Base-by-base conservation (phyloP, 345 rosid species). In the Erysimum cheiranthoides region DNA sequence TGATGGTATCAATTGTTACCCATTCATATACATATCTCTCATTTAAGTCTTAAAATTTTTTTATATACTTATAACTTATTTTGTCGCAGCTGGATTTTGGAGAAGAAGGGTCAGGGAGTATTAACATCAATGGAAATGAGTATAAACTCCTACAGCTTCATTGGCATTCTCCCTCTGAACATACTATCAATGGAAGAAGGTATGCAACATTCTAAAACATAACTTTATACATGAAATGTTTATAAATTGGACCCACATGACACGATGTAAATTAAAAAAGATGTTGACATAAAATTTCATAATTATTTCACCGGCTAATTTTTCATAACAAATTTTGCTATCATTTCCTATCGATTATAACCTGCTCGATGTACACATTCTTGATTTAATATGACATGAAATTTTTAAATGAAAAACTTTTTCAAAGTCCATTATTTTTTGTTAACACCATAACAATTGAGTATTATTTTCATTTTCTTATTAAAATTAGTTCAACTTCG, bases 81-180 rank as follows among this genome's bases (percentile, higher is more conserved):
- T 52, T 45, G 10, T 43, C 0, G 12, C 65, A 71, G 66, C 4
- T 70, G 78, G 85, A 84, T 89, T 69, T 92, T 47, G 59, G 79
- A 60, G 86, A 80, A 57, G 86, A 76, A 56, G 58, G 70, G 0
- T 86, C 89, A 1, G 93, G 94, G 50, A 84, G 79, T 51, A 68
- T 90, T 35, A 31, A 57, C 66, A 61, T 89, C 14, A 87, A 84
- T 72, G 84, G 81, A 16, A 80, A 66, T 0, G 61, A 76, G 13
- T 93, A 83, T 75, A 51, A 81, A 35, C 95, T 93, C 18, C 76
- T 72, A 34, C 95, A 89, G 71, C 83, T 74, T 58, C 96, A 93
- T 53, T 93, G 98, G 96, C 93, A 90, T 77, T 83, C 96, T 12
- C 96, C 96, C 35, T 90, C 96, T 30, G 94, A 90, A 82, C 96